Evolutionary conservation across 208 protist species (phyloP), one percentile per base, ranked within the genome.

Genomic region (Leptomonas pyrrhocoris): DNA sequence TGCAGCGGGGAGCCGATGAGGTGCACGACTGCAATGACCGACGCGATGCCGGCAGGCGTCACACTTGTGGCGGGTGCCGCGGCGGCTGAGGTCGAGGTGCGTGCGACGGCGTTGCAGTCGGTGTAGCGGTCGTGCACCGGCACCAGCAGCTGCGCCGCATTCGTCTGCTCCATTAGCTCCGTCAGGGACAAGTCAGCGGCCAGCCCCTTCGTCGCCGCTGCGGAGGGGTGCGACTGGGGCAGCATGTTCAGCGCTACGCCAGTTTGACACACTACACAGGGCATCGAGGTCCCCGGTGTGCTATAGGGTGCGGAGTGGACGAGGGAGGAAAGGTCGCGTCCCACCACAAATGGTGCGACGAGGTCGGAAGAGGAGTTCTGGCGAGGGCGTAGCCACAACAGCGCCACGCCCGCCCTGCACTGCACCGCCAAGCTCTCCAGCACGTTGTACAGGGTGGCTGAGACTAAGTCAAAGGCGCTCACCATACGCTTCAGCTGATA

Each of bases 291-390:
- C 74, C 92, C 92, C 12, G 77, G 76, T 8, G 89, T 81, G 64
- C 88, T 84, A 72, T 93, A 94, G 19, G 92, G 92, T 6, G 92
- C 87, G 7, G 88, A 88, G 66, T 84, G 81, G 1, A 73, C 69
- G 28, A 94, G 73, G 27, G 85, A 79, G 19, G 75, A 74, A 28
- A 88, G 66, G 31, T 94, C 88, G 2, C 86, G 81, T 7, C 89
- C 87, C 13, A 96, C 89, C 1, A 94, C 89, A 81, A 96, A 96
- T 18, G 92, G 92, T 19, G 89, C 89, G 19, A 96, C 81, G 13
- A 96, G 86, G 70, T 94, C 92, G 6, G 79, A 77, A 8, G 89
- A 90, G 5, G 93, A 76, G 16, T 83, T 89, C 46, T 70, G 71
- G 31, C 83, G 85, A 16, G 87, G 88, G 12, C 82, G 79, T 38